A percentile compares a stretch with the other conserved stretches of the same genome.
Evolutionary conservation across 495 filamentous ascomycete species (phyloP).

Genomic region (Viridothelium virens): DNA sequence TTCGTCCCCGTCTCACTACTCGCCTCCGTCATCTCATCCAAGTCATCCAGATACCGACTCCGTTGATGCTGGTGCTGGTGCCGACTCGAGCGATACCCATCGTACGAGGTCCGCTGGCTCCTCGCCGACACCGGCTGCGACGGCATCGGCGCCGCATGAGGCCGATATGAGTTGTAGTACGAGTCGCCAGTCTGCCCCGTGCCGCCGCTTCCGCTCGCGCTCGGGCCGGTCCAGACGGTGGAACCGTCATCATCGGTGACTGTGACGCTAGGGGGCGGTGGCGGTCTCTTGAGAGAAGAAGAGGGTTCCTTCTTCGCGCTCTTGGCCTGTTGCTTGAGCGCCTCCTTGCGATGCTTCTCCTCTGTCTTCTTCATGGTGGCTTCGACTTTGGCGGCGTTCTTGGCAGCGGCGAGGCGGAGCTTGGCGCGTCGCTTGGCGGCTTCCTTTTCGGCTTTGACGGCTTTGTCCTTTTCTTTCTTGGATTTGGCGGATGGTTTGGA

Average conservation of each 20-base stretch:
- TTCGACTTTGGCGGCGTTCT: conserved; percentile 18
- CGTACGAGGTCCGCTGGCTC: conserved; percentile 10
- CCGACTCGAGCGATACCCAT: not conserved
- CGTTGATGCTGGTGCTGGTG: not conserved
- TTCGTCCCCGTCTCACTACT: conserved; percentile 65
- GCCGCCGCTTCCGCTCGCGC: not conserved
- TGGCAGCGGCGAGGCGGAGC: conserved; percentile 1
- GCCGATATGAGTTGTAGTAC: conserved; percentile 32
- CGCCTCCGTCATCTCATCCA: conserved; percentile 34
- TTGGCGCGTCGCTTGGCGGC: conserved; percentile 18
- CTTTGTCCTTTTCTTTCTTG: conserved; percentile 24
- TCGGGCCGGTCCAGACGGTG: conserved; percentile 13
- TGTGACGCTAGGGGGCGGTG: conserved; percentile 7
- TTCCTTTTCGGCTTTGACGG: conserved; percentile 24
- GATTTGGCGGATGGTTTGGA: conserved; percentile 15
- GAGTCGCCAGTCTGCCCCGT: conserved; percentile 16
- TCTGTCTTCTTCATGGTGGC: conserved; percentile 19
- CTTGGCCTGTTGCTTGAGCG: conserved; percentile 1
- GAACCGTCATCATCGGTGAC: conserved; percentile 9
- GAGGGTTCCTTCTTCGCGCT: conserved; percentile 17
- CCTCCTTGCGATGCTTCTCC: conserved; percentile 26
- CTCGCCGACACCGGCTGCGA: not conserved
- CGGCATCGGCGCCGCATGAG: conserved; percentile 8
- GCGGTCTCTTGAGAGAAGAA: conserved; percentile 1
- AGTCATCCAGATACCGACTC: conserved; percentile 7